phyloP scores from a whole-genome alignment of 108 stramenopile genomes.

The Parmales sp. region DNA sequence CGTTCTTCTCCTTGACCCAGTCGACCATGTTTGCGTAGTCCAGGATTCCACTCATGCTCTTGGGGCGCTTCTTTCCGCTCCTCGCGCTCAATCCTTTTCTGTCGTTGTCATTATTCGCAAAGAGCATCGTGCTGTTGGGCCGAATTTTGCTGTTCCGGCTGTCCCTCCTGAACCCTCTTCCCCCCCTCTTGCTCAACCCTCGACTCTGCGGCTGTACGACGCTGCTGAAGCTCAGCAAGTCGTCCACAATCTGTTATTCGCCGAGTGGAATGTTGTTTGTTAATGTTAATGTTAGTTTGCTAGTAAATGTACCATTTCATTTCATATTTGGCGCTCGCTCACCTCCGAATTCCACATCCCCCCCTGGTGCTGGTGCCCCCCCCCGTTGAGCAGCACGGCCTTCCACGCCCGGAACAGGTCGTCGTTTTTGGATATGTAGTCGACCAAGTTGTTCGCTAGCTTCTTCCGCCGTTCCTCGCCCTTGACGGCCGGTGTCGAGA shows the following conservation, averaged over 20 bases:
- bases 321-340: too few species aligned
- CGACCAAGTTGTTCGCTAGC: conserved; percentile 11
- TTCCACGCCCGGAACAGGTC: conserved; percentile 11
- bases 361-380: too few species aligned
- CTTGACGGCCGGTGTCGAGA: background rate
- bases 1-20: conserved; percentile 1
- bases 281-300: too few species aligned
- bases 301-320: too few species aligned
- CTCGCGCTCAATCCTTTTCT: background rate
- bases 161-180: background rate
- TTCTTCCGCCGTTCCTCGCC: background rate
- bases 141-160: background rate
- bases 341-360: too few species aligned
- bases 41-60: too few species aligned
- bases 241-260: background rate
- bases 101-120: background rate
- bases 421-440: background rate
- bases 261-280: background rate
- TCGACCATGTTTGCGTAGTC: background rate
- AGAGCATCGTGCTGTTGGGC: background rate
- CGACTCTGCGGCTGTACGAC: background rate
- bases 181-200: background rate
- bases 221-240: background rate
- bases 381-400: conserved; percentile 2
- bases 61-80: background rate